Conservation (phyloP, 2,329 filamentous ascomycete species). For the Pseudogymnoascus sp. region DNA sequence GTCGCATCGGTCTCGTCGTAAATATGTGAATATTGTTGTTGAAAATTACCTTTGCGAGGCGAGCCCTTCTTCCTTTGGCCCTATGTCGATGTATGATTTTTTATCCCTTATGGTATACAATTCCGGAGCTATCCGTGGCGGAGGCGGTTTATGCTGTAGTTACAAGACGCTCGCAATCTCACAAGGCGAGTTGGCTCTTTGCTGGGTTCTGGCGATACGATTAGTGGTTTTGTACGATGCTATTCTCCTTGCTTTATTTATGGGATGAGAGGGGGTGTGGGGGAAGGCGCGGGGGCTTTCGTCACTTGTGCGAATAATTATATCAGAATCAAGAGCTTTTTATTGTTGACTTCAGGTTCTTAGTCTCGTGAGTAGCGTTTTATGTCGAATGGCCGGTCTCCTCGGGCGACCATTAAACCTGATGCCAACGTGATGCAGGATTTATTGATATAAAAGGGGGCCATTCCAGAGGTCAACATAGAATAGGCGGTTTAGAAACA, state of each 20-base stretch:
- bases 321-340: conserved; percentile 2
- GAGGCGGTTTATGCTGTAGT: background rate
- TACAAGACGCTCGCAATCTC: background rate
- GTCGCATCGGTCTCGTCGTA: background rate
- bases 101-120: conserved; percentile 6
- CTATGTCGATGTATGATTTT: conserved; percentile 4
- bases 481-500: background rate
- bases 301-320: background rate
- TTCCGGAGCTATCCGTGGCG: background rate
- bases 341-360: background rate
- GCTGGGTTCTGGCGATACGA: background rate
- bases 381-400: background rate
- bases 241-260: background rate
- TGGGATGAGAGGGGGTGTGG: background rate
- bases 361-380: background rate
- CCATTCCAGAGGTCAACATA: background rate
- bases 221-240: background rate
- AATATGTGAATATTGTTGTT: conserved; percentile 4
- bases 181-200: background rate
- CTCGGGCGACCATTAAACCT: background rate
- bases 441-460: background rate
- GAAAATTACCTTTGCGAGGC: conserved; percentile 1
- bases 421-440: background rate
- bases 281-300: background rate
- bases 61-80: background rate